phyloP scores from a whole-genome alignment of 129 eudicot species.

The Flaveria trinervia region DNA sequence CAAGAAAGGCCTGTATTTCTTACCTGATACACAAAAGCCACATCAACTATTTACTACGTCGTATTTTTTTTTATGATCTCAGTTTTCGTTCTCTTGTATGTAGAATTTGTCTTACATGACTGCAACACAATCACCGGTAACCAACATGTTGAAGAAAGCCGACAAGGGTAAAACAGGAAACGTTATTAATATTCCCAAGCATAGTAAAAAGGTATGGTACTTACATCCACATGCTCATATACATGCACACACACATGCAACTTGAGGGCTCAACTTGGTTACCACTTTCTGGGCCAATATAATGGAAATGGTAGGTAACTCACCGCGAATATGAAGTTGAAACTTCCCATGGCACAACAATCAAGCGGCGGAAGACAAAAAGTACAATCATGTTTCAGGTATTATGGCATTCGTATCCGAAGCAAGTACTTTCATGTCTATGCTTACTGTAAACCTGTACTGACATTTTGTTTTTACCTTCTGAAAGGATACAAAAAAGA shows the following conservation, averaged over 20 bases:
- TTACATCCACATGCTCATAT: slow-evolving; percentile 12
- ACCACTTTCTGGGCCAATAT: neutral
- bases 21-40: neutral
- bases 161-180: slow-evolving; percentile 61
- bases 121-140: slow-evolving; percentile 61
- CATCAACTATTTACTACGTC: slow-evolving; percentile 1
- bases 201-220: slow-evolving; percentile 71
- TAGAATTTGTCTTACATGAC: slow-evolving; percentile 25
- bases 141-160: slow-evolving; percentile 58
- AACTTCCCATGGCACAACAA: slow-evolving; percentile 74
- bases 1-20: slow-evolving; percentile 58
- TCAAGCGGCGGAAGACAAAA: slow-evolving; percentile 80
- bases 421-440: slow-evolving; percentile 1
- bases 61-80: neutral
- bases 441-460: slow-evolving; percentile 17
- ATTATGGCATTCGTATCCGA: slow-evolving; percentile 25
- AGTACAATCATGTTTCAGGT: slow-evolving; percentile 98
- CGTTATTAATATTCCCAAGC: slow-evolving; percentile 67
- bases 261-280: slow-evolving; percentile 11
- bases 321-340: slow-evolving; percentile 92
- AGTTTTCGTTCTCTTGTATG: slow-evolving; percentile 7
- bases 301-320: slow-evolving; percentile 52
- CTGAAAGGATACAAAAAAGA: slow-evolving; percentile 70
- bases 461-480: slow-evolving; percentile 24
- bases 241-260: neutral